phyloP scores from a whole-genome alignment of 2,329 filamentous ascomycete genomes.

The Atkinsonella hypoxylon region DNA sequence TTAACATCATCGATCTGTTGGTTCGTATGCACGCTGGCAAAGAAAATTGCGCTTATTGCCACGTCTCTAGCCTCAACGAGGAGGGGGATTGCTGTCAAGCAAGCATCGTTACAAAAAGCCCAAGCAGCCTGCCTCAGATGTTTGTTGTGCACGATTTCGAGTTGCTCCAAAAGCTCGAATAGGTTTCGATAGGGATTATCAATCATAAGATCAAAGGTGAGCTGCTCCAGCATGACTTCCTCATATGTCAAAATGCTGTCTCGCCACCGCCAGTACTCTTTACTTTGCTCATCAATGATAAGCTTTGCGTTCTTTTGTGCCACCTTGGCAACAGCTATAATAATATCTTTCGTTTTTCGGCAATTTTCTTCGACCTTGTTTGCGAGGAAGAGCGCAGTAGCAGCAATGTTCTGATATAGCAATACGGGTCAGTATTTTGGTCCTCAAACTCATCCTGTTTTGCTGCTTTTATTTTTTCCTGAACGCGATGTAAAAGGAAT shows the following conservation, averaged over 20 bases:
- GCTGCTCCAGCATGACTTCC: slow-evolving; percentile 77
- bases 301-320: slow-evolving; percentile 89
- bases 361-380: slow-evolving; percentile 98
- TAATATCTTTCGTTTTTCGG: slow-evolving; percentile 87
- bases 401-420: slow-evolving; percentile 58
- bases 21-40: slow-evolving; percentile 63
- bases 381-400: slow-evolving; percentile 82
- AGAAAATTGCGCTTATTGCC: slow-evolving; percentile 77
- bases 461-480: too few relatives aligned
- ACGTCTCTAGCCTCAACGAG: slow-evolving; percentile 70
- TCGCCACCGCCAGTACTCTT: slow-evolving; percentile 96
- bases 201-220: slow-evolving; percentile 89
- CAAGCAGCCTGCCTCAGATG: slow-evolving; percentile 74
- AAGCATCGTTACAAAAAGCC: slow-evolving; percentile 88
- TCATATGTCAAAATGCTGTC: slow-evolving; percentile 89
- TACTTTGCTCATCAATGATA: slow-evolving; percentile 89
- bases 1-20: slow-evolving; percentile 65
- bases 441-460: too few relatives aligned
- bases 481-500: background rate
- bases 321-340: slow-evolving; percentile 85
- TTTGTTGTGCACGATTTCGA: slow-evolving; percentile 69
- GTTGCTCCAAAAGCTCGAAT: slow-evolving; percentile 65
- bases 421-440: background rate
- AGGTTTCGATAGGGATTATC: slow-evolving; percentile 80
- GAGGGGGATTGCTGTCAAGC: slow-evolving; percentile 72